phyloP scores from a whole-genome alignment of 208 protist species.

The Trypanosoma brucei region DNA sequence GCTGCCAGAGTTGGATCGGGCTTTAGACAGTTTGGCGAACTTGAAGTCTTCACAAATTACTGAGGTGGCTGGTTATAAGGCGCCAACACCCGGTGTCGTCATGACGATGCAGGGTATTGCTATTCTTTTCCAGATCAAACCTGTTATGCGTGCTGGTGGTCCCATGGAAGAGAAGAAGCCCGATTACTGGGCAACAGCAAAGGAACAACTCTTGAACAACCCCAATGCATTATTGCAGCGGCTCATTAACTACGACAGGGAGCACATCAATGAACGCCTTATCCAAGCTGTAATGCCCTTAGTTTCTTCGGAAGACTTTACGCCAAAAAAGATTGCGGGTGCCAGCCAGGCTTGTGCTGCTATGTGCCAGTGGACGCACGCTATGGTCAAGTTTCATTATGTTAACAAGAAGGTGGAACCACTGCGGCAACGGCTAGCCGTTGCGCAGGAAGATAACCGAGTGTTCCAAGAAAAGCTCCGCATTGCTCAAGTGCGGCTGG shows the following conservation, averaged over 20 bases:
- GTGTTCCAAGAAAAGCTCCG: conserved; percentile 88
- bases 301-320: conserved; percentile 94
- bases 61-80: conserved; percentile 95
- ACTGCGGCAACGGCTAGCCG: conserved; percentile 82
- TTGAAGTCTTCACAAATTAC: conserved; percentile 96
- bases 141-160: conserved; percentile 92
- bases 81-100: conserved; percentile 93
- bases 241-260: conserved; percentile 95
- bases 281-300: conserved; percentile 93
- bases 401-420: conserved; percentile 94
- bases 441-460: conserved; percentile 92
- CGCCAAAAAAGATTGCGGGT: conserved; percentile 91
- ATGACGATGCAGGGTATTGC: conserved; percentile 98
- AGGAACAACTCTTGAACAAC: conserved; percentile 91
- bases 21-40: conserved; percentile 93
- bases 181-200: conserved; percentile 95
- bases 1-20: conserved; percentile 95
- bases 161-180: conserved; percentile 94
- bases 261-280: conserved; percentile 93
- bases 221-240: conserved; percentile 88
- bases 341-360: conserved; percentile 96
- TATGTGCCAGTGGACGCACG: conserved; percentile 97
- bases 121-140: conserved; percentile 96
- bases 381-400: conserved; percentile 97
- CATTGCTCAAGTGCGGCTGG: conserved; percentile 85